phyloP scores from a whole-genome alignment of 768 basidiomycete genomes.

The Hericium erinaceus region DNA sequence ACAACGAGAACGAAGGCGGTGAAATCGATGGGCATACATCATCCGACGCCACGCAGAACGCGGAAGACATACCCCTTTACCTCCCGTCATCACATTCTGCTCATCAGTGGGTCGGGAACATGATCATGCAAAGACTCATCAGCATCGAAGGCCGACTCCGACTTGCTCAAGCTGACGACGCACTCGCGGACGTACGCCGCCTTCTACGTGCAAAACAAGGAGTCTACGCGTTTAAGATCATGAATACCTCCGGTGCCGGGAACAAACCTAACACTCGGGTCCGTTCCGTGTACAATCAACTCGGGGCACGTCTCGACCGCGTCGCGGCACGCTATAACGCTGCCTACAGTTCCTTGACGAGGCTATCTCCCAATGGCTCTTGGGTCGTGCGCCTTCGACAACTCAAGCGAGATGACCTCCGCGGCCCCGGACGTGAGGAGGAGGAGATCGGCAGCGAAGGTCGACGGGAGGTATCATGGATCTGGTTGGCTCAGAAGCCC shows the following conservation, averaged over 20 bases:
- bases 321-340: background rate
- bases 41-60: too few relatives aligned
- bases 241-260: constrained; percentile 5
- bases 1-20: too few relatives aligned
- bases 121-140: background rate
- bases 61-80: background rate
- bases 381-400: background rate
- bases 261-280: background rate
- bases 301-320: background rate
- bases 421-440: background rate
- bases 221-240: background rate
- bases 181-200: constrained; percentile 7
- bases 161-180: constrained; percentile 8
- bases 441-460: constrained; percentile 8
- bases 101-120: background rate
- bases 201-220: background rate
- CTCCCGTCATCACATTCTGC: constrained; percentile 7
- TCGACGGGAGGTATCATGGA: constrained; percentile 7
- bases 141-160: constrained; percentile 6
- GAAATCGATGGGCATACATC: too few relatives aligned
- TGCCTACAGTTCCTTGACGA: background rate
- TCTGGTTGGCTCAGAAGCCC: too few relatives aligned
- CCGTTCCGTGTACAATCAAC: background rate
- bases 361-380: background rate
- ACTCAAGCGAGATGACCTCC: background rate